Base-by-base conservation (phyloP, 2,329 filamentous ascomycete genomes). In the Aspergillus candidus region DNA sequence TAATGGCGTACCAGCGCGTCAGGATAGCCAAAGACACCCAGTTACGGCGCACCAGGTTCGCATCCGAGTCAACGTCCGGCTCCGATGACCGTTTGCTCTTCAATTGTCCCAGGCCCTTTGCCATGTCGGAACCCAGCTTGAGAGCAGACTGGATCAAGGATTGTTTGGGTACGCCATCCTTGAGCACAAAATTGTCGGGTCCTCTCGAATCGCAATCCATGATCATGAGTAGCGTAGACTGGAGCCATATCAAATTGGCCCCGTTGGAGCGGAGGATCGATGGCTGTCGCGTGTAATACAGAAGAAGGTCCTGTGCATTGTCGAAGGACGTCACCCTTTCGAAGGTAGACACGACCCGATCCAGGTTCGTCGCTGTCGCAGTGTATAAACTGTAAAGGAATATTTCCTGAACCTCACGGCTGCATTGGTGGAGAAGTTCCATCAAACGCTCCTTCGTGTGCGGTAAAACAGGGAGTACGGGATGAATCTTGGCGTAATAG, bases 171-270 rank as follows among this genome's bases (percentile, higher is more conserved):
- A 66, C 49, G n/a, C 65, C 66, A 44, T 69, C 61, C 48, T 69
- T 68, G 32, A 63, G 52, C 17, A 63, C 59, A 15, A 71, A 55
- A 39, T 71, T 70, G 32, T 71, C 66, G 1, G 68, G 67, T 2
- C 66, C 66, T 33, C 67, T 67, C 8, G 60, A 55, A 37, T 71
- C 68, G 43, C 66, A 67, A 35, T 72, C 69, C 10, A 72, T 58
- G 13, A 69, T 61, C 61, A 72, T 64, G 14, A 72, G 52, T 7
- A 66, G 55, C 38, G 70, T 54, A 29, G 61, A 62, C 48, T 71
- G 68, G n/a, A 71, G 57, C 55, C 64, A 67, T 15, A 71, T 53
- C 18, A 71, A 42, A 45, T 71, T 71, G 31, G 62, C 57, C 1
- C 64, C 54, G 3, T 58, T 57, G 6, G 61, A 53, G 12, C 67